Conservation (phyloP, 2,329 filamentous ascomycete genomes). For the Aspergillus sp. region DNA sequence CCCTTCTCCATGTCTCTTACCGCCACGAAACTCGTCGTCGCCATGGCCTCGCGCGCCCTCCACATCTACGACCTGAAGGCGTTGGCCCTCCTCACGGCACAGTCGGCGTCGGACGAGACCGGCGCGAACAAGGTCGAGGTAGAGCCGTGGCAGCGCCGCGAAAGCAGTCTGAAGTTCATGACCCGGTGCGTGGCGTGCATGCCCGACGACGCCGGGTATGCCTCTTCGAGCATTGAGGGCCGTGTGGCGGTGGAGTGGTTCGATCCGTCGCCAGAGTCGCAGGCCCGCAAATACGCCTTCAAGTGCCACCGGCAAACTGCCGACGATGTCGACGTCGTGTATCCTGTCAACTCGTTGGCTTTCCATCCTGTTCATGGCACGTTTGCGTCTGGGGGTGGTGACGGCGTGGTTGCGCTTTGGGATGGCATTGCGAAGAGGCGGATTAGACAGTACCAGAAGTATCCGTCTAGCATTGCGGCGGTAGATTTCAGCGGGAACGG, state of each 20-base stretch:
- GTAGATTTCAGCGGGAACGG: conserved; percentile 76
- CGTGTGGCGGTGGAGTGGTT: conserved; percentile 98
- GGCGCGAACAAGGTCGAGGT: conserved; percentile 49
- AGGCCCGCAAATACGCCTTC: conserved; percentile 95
- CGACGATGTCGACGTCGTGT: conserved; percentile 74
- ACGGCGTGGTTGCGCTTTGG: conserved; percentile 90
- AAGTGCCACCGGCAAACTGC: conserved; percentile 87
- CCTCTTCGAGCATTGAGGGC: conserved; percentile 88
- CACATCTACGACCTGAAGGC: conserved; percentile 87
- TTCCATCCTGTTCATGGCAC: conserved; percentile 83
- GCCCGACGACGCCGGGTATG: conserved; percentile 94
- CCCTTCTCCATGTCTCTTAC: conserved; percentile 80
- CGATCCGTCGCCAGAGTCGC: conserved; percentile 79
- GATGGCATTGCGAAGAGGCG: conserved; percentile 86
- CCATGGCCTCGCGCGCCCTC: conserved; percentile 90
- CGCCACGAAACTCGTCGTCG: conserved; percentile 83
- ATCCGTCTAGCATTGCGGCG: conserved; percentile 72
- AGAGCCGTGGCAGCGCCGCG: conserved; percentile 86
- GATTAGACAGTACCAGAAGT: conserved; percentile 85
- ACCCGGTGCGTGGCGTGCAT: conserved; percentile 91
- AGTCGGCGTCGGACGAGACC: conserved; percentile 42
- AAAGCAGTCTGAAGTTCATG: conserved; percentile 94
- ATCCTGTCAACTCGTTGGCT: conserved; percentile 83
- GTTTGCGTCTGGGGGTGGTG: conserved; percentile 85
- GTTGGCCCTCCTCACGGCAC: conserved; percentile 55